phyloP scores from a whole-genome alignment of 2,329 filamentous ascomycete species.

The Chaetomium olivaceum region DNA sequence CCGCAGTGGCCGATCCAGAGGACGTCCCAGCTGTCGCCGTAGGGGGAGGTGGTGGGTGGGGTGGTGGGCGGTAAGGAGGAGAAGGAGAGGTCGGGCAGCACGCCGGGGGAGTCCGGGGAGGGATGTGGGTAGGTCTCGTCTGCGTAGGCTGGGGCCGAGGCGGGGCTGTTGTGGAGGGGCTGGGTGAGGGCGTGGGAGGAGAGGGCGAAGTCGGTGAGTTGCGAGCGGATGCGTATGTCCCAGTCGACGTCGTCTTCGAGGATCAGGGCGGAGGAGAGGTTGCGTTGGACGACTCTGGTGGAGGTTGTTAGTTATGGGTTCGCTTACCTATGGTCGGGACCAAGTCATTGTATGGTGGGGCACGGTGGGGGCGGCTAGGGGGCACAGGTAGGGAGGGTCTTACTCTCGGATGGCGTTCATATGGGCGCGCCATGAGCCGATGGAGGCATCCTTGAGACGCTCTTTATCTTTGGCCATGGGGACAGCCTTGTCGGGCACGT shows the following conservation, averaged over 20 bases:
- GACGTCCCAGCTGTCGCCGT: conserved; percentile 52
- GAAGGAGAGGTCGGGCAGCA: conserved; percentile 27
- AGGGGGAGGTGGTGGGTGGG: conserved; percentile 40
- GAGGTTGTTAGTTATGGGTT: neutral
- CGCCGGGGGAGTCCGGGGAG: neutral
- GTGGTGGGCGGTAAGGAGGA: conserved; percentile 26
- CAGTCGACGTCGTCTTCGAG: conserved; percentile 52
- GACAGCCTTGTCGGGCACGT: conserved; percentile 41
- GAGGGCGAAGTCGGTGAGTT: conserved; percentile 40
- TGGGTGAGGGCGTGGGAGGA: conserved; percentile 34
- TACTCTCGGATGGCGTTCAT: neutral
- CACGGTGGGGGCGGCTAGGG: neutral
- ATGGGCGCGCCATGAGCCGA: neutral
- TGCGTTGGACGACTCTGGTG: conserved; percentile 42
- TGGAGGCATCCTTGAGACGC: neutral
- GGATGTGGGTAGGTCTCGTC: conserved; percentile 35
- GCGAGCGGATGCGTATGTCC: conserved; percentile 46
- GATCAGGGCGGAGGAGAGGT: conserved; percentile 44
- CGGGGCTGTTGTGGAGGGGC: conserved; percentile 25
- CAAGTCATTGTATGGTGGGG: too few relatives aligned
- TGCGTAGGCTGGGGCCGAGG: conserved; percentile 22
- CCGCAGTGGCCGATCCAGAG: conserved; percentile 52
- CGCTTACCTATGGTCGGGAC: too few relatives aligned
- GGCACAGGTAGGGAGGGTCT: neutral
- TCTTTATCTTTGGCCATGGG: conserved; percentile 25